Conservation (phyloP, 257 asterid species). For the Solanum lycopersicoides region DNA sequence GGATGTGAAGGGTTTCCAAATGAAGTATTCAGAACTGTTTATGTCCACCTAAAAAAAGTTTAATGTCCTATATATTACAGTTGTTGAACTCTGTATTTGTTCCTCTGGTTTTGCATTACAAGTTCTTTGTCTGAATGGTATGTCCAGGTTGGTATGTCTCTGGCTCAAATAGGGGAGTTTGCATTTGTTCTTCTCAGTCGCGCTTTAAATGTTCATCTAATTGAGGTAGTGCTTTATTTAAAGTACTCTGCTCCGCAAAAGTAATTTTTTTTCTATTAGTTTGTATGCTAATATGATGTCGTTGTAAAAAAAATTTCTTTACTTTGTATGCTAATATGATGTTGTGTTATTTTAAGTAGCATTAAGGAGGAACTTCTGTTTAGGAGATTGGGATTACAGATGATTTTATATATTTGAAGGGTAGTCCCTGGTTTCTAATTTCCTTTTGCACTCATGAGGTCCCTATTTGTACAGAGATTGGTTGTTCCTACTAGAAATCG, state of each 20-base stretch:
- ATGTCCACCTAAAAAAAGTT: background rate
- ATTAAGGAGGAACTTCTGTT: background rate
- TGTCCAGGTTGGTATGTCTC: constrained; percentile 80
- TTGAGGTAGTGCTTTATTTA: constrained; percentile 35
- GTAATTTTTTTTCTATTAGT: background rate
- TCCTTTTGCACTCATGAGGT: background rate
- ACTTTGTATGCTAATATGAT: background rate
- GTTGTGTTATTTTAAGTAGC: background rate
- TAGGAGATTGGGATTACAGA: background rate
- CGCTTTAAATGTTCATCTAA: constrained; percentile 68
- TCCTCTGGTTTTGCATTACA: background rate
- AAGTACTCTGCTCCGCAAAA: background rate
- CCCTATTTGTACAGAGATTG: background rate
- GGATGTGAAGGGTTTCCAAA: background rate
- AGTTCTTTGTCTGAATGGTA: background rate
- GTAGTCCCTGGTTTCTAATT: background rate
- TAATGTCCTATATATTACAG: background rate
- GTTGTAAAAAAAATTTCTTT: background rate
- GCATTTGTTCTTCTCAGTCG: constrained; percentile 85
- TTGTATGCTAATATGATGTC: background rate
- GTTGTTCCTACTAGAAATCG: background rate
- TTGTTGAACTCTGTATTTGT: background rate
- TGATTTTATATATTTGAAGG: background rate
- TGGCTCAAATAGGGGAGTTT: constrained; percentile 89
- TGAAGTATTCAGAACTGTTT: background rate